Conservation (phyloP, 2,329 filamentous ascomycete genomes). For the Ophiostoma tasmaniense region DNA sequence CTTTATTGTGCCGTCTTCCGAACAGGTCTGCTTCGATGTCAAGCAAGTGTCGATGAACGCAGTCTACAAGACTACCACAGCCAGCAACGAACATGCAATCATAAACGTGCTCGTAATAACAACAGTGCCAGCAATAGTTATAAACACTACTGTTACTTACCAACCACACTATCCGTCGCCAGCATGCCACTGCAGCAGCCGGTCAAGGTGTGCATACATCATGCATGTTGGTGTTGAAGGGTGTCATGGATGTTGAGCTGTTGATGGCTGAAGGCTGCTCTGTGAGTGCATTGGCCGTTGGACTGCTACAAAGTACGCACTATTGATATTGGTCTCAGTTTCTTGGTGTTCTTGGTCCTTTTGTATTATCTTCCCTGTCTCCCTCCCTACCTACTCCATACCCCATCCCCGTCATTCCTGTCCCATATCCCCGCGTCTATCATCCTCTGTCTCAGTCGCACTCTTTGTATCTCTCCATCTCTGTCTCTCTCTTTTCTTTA, state of each 20-base stretch:
- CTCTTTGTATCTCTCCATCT: not conserved
- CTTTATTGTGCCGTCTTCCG: too few species aligned
- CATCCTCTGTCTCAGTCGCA: not conserved
- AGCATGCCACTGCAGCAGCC: not conserved
- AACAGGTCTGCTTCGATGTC: too few species aligned
- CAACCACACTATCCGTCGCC: not conserved
- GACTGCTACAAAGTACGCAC: too few species aligned
- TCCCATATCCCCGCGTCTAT: not conserved
- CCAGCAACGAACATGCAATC: too few species aligned
- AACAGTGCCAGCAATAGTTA: too few species aligned
- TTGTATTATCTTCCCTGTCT: not conserved
- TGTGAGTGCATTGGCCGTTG: not conserved
- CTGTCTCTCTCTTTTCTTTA: too few species aligned
- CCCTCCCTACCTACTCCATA: not conserved
- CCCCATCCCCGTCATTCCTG: not conserved
- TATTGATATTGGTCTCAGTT: not conserved
- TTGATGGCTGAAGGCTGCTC: too few species aligned
- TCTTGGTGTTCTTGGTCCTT: not conserved
- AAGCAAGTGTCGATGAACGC: too few species aligned
- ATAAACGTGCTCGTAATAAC: not conserved
- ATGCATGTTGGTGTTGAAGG: not conserved
- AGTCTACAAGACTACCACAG: too few species aligned
- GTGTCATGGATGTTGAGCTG: too few species aligned
- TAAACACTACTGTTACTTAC: too few species aligned
- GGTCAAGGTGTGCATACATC: not conserved